phyloP scores from a whole-genome alignment of 2,329 filamentous ascomycete species.

The Scolecobasidium constrictum region DNA sequence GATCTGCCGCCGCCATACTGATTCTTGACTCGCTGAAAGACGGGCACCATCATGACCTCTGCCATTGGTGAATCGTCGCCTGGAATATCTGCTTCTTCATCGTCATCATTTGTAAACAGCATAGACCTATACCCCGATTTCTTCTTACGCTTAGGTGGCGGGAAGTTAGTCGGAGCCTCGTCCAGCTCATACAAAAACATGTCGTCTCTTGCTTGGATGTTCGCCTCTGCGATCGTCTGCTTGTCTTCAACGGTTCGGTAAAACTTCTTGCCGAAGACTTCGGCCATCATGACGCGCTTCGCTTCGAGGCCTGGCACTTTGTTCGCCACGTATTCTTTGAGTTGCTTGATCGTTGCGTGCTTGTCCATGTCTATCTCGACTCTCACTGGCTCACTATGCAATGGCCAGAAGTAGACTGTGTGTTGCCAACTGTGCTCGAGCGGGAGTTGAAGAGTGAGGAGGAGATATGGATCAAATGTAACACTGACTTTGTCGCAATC shows the following conservation, averaged over 20 bases:
- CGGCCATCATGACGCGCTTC: conserved; percentile 63
- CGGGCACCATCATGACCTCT: conserved; percentile 58
- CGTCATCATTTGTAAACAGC: conserved; percentile 34
- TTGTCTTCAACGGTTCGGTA: conserved; percentile 76
- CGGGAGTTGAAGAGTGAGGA: conserved; percentile 81
- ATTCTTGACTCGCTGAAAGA: conserved; percentile 48
- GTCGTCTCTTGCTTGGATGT: conserved; percentile 51
- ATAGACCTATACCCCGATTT: conserved; percentile 34
- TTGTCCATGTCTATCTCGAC: conserved; percentile 74
- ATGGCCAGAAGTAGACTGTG: conserved; percentile 64
- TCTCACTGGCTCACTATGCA: conserved; percentile 58
- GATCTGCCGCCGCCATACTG: conserved; percentile 23
- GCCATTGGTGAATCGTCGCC: conserved; percentile 50
- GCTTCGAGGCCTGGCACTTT: conserved; percentile 40
- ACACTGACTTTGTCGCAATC: conserved; percentile 92
- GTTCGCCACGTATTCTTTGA: conserved; percentile 54
- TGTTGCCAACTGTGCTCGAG: conserved; percentile 74
- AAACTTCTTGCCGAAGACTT: conserved; percentile 74
- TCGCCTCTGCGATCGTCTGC: conserved; percentile 56
- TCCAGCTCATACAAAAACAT: conserved; percentile 71
- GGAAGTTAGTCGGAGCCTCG: conserved; percentile 65
- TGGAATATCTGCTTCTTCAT: conserved; percentile 27
- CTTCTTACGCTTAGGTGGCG: conserved; percentile 39
- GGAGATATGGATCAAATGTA: conserved; percentile 96
- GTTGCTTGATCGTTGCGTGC: conserved; percentile 53